These are phyloP conservation scores for Strombidium stylifer DNA, from an alignment of 73 alveolate species.

Conservation along the genomic window DNA sequence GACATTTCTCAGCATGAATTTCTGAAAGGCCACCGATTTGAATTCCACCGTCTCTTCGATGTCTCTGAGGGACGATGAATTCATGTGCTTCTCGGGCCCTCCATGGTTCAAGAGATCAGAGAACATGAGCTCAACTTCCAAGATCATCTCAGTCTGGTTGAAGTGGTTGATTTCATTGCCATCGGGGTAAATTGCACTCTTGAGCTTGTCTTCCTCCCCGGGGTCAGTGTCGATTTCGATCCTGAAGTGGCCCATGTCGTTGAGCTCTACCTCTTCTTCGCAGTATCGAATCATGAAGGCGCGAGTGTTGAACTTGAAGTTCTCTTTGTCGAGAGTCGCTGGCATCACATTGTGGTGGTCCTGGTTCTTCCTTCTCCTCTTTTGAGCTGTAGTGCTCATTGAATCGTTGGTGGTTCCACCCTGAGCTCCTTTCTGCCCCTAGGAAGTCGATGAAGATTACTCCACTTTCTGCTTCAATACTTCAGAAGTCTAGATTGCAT, in stretches of 20 bases:
- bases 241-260: conserved; percentile 78
- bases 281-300: conserved; percentile 87
- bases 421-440: no score
- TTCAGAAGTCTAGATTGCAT: conserved; percentile 1
- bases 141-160: conserved; percentile 33
- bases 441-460: no score
- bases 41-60: conserved; percentile 23
- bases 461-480: neutral
- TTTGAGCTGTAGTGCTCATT: no score
- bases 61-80: conserved; percentile 23
- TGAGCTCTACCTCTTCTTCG: conserved; percentile 92
- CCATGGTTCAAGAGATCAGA: conserved; percentile 63
- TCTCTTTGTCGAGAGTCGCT: conserved; percentile 60
- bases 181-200: no score
- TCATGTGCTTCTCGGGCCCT: conserved; percentile 36
- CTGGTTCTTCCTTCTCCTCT: conserved; percentile 9
- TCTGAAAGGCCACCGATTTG: conserved; percentile 37
- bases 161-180: no score
- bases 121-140: conserved; percentile 77
- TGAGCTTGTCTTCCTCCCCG: conserved; percentile 31
- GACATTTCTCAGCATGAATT: conserved; percentile 11
- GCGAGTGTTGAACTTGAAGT: conserved; percentile 63
- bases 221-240: conserved; percentile 63
- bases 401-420: no score
- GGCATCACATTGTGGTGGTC: conserved; percentile 43